A percentile compares a stretch with the other conserved stretches of the same genome.
These are phyloP conservation scores for Citrus medica DNA, from an alignment of 345 rosid species.

Conservation along the genomic window DNA sequence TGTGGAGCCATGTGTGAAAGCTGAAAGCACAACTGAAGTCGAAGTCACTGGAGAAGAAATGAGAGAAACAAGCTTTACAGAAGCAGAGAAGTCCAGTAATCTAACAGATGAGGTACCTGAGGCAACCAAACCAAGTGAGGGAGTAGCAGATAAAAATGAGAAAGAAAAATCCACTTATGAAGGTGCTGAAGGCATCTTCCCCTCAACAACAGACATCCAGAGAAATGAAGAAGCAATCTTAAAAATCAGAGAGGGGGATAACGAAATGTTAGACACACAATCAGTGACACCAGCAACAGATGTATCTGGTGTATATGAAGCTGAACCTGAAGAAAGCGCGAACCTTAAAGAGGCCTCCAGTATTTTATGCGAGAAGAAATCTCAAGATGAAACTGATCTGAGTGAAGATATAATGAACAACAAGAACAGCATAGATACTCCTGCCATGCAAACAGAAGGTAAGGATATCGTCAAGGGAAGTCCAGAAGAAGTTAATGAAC, in stretches of 20 bases:
- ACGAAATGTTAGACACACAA: constrained; percentile 1
- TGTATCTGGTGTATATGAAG: constrained; percentile 8
- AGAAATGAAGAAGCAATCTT: constrained; percentile 5
- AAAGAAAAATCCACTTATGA: background rate
- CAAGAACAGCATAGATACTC: background rate
- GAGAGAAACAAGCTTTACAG: constrained; percentile 13
- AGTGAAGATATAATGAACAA: constrained; percentile 5
- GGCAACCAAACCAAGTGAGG: constrained; percentile 11
- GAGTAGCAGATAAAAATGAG: constrained; percentile 6
- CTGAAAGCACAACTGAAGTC: constrained; percentile 1
- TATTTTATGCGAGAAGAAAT: background rate
- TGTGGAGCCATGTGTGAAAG: background rate
- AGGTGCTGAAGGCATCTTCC: constrained; percentile 2
- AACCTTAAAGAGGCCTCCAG: constrained; percentile 13
- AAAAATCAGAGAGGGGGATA: background rate
- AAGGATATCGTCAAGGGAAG: background rate
- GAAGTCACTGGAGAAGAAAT: constrained; percentile 5
- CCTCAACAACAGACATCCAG: constrained; percentile 11
- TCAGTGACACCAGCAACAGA: constrained; percentile 11
- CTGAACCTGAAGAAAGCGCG: background rate
- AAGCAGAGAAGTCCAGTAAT: constrained; percentile 11
- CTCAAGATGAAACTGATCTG: background rate
- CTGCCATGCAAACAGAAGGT: constrained; percentile 7
- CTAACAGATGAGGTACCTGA: background rate
- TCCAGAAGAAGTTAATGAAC: constrained; percentile 1